Base-by-base conservation (phyloP, 2,329 filamentous ascomycete genomes). In the Orbilia oligospora region DNA sequence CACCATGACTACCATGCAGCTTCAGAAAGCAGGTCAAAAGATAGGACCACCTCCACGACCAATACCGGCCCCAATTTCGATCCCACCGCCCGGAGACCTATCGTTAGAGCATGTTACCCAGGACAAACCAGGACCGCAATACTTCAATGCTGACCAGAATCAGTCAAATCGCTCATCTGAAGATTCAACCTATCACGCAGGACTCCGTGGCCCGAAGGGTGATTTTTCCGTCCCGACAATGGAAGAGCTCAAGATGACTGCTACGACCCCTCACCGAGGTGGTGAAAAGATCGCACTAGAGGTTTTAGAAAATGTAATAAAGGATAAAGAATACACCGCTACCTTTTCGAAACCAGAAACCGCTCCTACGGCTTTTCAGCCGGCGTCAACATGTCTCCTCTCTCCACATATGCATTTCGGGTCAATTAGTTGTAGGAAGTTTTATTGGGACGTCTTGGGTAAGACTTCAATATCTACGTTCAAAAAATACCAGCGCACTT, bases 271-370 rank as follows among this genome's bases (percentile, higher is more conserved):
- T 0, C 90, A 93, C 81, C 87, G 88, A 5, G 92, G 92, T 30
- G 92, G 92, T n/a, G 92, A 94, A 84, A 89, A 86, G 0, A 82
- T 88, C 0, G 91, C 91, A 0, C 84, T 94, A 2, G 83, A 87
- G 79, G 85, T 85, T 33, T 87, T 94, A 0, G 85, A 88, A 8
- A 84, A 87, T 2, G 88, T 92, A 36, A 87, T 92, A 75, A 84
- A 86, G 1, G 85, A 93, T 79, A 87, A 89, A 75, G 86, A 89
- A 67, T 94, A 93, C 83, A 90, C 90, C 0, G 91, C 90, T 0
- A 93, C 89, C 0, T 94, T 94, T 81, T 88, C 90, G 82, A 94
- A 94, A 83, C 92, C 92, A 0, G 90, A 90, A 72, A 93, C 91
- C 0, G 92, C 90, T 41, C 92, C 92, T 0, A 91, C 92, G 1